Evolutionary conservation across 2,329 filamentous ascomycete genomes (phyloP).

Genomic region (Thielaviopsis musarum): DNA sequence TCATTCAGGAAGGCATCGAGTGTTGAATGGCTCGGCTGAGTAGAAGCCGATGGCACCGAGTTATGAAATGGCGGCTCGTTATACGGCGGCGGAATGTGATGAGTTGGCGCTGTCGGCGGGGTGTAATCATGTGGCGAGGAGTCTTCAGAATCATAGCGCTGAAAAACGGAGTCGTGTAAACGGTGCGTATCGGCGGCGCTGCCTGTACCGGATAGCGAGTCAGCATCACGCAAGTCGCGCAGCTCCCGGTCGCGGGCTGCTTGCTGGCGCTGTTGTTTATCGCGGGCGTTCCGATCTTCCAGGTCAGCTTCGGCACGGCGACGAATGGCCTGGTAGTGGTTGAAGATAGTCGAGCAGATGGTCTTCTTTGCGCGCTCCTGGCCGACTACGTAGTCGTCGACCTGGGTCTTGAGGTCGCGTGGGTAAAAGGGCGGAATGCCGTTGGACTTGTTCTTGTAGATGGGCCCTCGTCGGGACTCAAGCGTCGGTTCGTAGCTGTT

Average conservation of each 20-base stretch:
- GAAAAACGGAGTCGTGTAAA: constrained; percentile 2
- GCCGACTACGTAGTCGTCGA: constrained; percentile 92
- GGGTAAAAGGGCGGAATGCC: constrained; percentile 49
- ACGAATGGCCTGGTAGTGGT: constrained; percentile 83
- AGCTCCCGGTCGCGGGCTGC: constrained; percentile 49
- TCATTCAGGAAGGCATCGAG: constrained; percentile 17
- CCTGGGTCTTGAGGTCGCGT: constrained; percentile 63
- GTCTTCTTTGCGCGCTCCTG: constrained; percentile 92
- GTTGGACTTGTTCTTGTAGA: constrained; percentile 35
- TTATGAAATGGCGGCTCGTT: background rate
- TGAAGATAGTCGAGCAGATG: constrained; percentile 83
- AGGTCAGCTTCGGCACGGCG: constrained; percentile 65
- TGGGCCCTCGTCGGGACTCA: constrained; percentile 38
- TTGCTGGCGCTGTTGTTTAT: constrained; percentile 54
- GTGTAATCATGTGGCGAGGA: constrained; percentile 15
- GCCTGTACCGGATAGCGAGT: background rate
- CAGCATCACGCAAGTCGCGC: constrained; percentile 13
- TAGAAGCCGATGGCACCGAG: no score
- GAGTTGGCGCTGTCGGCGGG: background rate
- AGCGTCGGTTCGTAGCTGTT: constrained; percentile 39
- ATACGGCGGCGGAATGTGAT: background rate
- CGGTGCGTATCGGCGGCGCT: background rate
- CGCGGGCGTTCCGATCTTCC: constrained; percentile 35
- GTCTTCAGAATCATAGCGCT: constrained; percentile 12
- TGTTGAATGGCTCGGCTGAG: background rate